Base-by-base conservation (phyloP, 2,329 filamentous ascomycete species). In the Microcyclospora tardicrescens region DNA sequence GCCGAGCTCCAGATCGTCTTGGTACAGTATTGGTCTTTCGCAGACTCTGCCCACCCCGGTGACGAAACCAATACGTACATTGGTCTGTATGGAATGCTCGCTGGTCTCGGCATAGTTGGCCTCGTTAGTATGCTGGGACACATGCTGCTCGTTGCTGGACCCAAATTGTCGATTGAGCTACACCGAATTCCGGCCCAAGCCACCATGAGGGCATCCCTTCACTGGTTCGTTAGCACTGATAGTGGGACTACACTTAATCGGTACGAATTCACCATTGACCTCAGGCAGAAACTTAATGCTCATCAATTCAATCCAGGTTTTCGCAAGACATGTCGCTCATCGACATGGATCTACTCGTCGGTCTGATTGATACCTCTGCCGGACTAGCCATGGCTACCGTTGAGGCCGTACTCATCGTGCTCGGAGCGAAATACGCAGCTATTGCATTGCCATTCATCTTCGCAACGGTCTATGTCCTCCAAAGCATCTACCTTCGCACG, bases 371-470 rank as follows among this genome's bases (percentile, higher is more conserved):
- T 13, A 32, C 30, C 12, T n/a, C 12, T n/a, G 14, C 14, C 30
- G 12, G 12, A 6, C 30, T 32, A n/a, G 30, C 30, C 14, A 32
- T 15, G 14, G 14, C 30, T 6, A 15, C 14, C 14, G 30, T 32
- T n/a, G 30, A 15, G 14, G 12, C 12, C 10, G 30, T n/a, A 32
- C 14, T 32, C 12, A 32, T 32, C 10, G 30, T 15, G 4, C 14
- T 15, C 12, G 12, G 12, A 4, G 12, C 30, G 10, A 15, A 6
- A n/a, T 15, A n/a, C 12, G 30, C 14, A 32, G 91, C 91, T 67
- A 96, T 86, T 60, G 84, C 85, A 40, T 81, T 94, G 69, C 91
- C 91, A 68, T 98, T 89, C 56, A 98, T 91, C 70, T 86, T 94
- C 54, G 73, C 75, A 50, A 85, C 89, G 52, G 77, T 76, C 87